A percentile compares a stretch with the other conserved stretches of the same genome.
Evolutionary conservation across 2,329 filamentous ascomycete genomes (phyloP).

Genomic region (Mariannaea sp.): DNA sequence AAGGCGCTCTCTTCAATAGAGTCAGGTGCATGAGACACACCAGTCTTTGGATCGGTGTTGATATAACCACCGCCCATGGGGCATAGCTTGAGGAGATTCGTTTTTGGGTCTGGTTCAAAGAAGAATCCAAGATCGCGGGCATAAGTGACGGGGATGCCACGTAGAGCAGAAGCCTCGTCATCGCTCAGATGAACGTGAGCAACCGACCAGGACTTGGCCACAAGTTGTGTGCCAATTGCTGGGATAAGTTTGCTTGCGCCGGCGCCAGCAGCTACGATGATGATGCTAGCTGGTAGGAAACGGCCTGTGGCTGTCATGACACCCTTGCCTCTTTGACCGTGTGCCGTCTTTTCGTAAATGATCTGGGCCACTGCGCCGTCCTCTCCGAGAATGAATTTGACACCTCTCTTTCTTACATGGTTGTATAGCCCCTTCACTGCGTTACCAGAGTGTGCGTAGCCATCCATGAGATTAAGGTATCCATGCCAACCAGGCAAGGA

Average conservation of each 20-base stretch:
- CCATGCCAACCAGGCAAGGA: slow-evolving; percentile 56
- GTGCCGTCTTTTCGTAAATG: slow-evolving; percentile 27
- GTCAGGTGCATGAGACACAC: slow-evolving; percentile 47
- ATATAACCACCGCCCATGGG: slow-evolving; percentile 63
- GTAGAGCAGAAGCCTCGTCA: slow-evolving; percentile 57
- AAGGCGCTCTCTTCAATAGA: slow-evolving; percentile 47
- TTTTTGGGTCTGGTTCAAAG: slow-evolving; percentile 66
- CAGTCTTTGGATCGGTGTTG: slow-evolving; percentile 41
- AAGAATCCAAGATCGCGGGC: slow-evolving; percentile 67
- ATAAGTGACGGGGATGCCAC: slow-evolving; percentile 64
- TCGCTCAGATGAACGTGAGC: slow-evolving; percentile 62
- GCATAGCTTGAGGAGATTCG: slow-evolving; percentile 63
- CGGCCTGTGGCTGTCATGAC: slow-evolving; percentile 21
- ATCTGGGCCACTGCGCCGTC: slow-evolving; percentile 37
- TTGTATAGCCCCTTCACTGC: slow-evolving; percentile 54
- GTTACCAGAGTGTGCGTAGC: slow-evolving; percentile 61
- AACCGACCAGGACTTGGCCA: slow-evolving; percentile 63
- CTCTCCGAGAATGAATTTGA: slow-evolving; percentile 33
- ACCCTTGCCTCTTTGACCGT: slow-evolving; percentile 17
- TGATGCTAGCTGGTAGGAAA: slow-evolving; percentile 41
- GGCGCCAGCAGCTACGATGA: slow-evolving; percentile 59
- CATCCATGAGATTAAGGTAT: slow-evolving; percentile 62
- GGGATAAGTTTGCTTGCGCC: slow-evolving; percentile 53
- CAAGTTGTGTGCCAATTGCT: slow-evolving; percentile 53
- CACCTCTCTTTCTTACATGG: slow-evolving; percentile 41